Evolutionary conservation across 78 protist genomes (phyloP).

Genomic region (Speleostelium caveatum): DNA sequence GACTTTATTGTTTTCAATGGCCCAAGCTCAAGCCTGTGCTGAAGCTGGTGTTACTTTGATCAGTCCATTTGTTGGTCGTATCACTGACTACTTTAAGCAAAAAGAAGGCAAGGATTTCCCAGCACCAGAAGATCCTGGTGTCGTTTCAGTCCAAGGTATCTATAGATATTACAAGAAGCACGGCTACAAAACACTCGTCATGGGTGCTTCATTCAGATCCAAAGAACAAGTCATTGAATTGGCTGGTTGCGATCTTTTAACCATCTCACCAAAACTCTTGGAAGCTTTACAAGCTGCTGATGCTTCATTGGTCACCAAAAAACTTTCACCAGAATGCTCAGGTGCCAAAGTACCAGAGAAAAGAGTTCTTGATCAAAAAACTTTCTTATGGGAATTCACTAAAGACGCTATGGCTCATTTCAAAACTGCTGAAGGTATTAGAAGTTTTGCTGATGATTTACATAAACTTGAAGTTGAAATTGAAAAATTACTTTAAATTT

Average conservation of each 20-base stretch:
- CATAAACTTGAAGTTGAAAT: slow-evolving; percentile 82
- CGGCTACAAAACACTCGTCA: slow-evolving; percentile 95
- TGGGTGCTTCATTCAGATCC: slow-evolving; percentile 98
- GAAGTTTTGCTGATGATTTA: slow-evolving; percentile 88
- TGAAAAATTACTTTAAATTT: slow-evolving; percentile 26
- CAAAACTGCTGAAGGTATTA: slow-evolving; percentile 97
- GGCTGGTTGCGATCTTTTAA: slow-evolving; percentile 89
- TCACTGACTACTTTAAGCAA: slow-evolving; percentile 92
- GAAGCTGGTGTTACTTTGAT: slow-evolving; percentile 95
- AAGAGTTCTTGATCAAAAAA: slow-evolving; percentile 59
- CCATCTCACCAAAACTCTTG: slow-evolving; percentile 79
- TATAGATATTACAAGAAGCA: slow-evolving; percentile 94
- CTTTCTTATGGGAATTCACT: slow-evolving; percentile 87
- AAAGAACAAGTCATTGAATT: slow-evolving; percentile 86
- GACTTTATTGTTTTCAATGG: slow-evolving; percentile 94
- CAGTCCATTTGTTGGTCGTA: slow-evolving; percentile 98
- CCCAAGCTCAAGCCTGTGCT: slow-evolving; percentile 97
- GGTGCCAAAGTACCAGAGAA: slow-evolving; percentile 60
- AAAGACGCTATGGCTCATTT: slow-evolving; percentile 96
- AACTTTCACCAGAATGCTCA: slow-evolving; percentile 31
- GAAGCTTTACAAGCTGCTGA: slow-evolving; percentile 40
- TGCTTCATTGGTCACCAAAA: slow-evolving; percentile 17
- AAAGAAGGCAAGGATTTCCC: slow-evolving; percentile 71
- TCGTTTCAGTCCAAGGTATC: slow-evolving; percentile 88
- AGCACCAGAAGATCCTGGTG: slow-evolving; percentile 95